Percentiles rank a stretch among this genome's conserved stretches.
These are phyloP conservation scores for Onygena corvina DNA, from an alignment of 2,329 filamentous ascomycete genomes.

Conservation along the genomic window DNA sequence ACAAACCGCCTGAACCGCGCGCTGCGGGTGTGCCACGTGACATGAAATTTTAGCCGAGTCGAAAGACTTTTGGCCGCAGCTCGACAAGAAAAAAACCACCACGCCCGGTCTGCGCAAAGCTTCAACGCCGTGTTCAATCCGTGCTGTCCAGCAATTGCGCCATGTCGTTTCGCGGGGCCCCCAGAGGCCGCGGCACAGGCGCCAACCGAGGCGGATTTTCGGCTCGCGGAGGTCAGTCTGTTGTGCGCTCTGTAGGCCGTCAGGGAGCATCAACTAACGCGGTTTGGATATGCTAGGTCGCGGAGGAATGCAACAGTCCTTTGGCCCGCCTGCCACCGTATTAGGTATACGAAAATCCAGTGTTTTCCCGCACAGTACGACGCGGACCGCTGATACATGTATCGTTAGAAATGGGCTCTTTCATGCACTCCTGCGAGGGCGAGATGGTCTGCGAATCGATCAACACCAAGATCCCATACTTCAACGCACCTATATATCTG, in stretches of 20 bases:
- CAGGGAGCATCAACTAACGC: constrained; percentile 13
- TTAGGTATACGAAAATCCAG: constrained; percentile 37
- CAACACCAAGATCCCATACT: constrained; percentile 94
- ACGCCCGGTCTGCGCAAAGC: neutral
- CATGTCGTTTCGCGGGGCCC: constrained; percentile 55
- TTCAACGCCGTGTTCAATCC: constrained; percentile 4
- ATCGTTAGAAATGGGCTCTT: constrained; percentile 70
- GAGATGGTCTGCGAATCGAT: constrained; percentile 95
- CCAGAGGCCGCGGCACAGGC: constrained; percentile 40
- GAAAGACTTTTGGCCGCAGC: neutral
- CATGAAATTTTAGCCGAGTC: constrained; percentile 14
- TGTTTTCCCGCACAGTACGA: constrained; percentile 9
- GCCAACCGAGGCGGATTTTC: constrained; percentile 38
- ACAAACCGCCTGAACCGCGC: too few relatives aligned
- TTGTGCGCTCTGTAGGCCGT: neutral
- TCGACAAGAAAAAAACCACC: constrained; percentile 1
- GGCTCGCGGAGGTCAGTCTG: constrained; percentile 32
- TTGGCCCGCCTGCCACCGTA: constrained; percentile 51
- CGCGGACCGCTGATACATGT: neutral
- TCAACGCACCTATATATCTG: constrained; percentile 97
- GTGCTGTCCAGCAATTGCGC: constrained; percentile 17
- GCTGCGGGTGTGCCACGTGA: constrained; percentile 18
- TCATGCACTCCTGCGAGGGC: constrained; percentile 89
- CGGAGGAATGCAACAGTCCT: constrained; percentile 50
- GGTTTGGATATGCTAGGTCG: constrained; percentile 37